Base-by-base conservation (phyloP, 306 rosid species). In the Erythrophleum fordii region DNA sequence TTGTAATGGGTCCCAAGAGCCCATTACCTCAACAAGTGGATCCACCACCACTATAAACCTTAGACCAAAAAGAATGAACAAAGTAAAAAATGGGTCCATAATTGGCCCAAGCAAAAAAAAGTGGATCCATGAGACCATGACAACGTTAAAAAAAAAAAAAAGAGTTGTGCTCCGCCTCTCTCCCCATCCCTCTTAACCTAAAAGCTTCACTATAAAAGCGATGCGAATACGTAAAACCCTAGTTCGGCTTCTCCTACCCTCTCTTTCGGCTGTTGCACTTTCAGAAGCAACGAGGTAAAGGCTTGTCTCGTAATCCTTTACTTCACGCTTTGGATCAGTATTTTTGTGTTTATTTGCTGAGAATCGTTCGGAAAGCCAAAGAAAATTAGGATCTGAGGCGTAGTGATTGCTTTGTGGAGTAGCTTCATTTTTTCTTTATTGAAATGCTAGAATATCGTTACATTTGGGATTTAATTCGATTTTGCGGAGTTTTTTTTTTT, bases 271-370 rank as follows among this genome's bases (percentile, higher is more conserved):
- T 18, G 65, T 62, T 62, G 16, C 73, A 65, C 80, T 81, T 73
- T 82, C 79, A 4, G 41, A 22, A 11, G 56, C 69, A 39, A 1
- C 76, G 51, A 82, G 89, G 89, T 85, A 70, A 3, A 31, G 23
- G 5, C 3, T 17, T 2, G 0, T 20, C 0, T 20, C 17, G 17
- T n/a, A 18, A 7, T n/a, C 45, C 31, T 70, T 29, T 26, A 14
- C 49, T 44, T 34, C 20, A 9, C 52, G 2, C 9, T 16, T 39
- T 41, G 26, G 8, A 5, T 45, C 55, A 14, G 18, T 16, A 9
- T 26, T 3, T 69, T 0, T 37, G 58, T 22, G 53, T 20, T 68
- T 39, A 14, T n/a, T 20, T 67, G 3, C 72, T 67, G 5, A n/a
- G 17, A 39, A 20, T 34, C 7, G 16, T 25, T 10, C 11, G 0